Evolutionary conservation across 2,329 filamentous ascomycete genomes (phyloP).

Genomic region (Aspergillus luchuensis): DNA sequence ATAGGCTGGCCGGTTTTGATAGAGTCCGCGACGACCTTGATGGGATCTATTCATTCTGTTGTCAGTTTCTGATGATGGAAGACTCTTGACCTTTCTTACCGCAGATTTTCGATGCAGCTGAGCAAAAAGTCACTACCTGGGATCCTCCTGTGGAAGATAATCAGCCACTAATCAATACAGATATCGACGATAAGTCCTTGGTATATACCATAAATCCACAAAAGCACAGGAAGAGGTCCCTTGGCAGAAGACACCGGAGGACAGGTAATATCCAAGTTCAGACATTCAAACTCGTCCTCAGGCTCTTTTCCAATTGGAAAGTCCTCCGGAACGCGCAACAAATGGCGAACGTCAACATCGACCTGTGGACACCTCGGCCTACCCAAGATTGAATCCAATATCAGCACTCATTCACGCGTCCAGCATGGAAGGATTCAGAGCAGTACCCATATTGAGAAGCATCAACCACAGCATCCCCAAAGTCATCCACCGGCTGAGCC

Average conservation of each 20-base stretch:
- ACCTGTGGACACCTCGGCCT: conserved; percentile 49
- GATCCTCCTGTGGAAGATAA: conserved; percentile 37
- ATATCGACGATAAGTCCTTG: too few species aligned
- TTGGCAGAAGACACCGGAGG: conserved; percentile 17
- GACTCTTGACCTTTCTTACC: conserved; percentile 29
- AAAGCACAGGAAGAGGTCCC: conserved; percentile 40
- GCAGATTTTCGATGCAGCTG: conserved; percentile 45
- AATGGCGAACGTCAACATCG: conserved; percentile 45
- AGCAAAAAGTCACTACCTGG: conserved; percentile 50
- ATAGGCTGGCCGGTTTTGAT: conserved; percentile 38
- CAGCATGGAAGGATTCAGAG: too few species aligned
- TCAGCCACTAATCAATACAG: too few species aligned
- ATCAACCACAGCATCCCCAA: conserved; percentile 35
- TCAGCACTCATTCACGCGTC: neutral
- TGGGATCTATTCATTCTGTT: conserved; percentile 32
- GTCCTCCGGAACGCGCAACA: conserved; percentile 47
- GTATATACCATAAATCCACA: conserved; percentile 50
- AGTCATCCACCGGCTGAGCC: conserved; percentile 26
- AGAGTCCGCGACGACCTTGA: conserved; percentile 41
- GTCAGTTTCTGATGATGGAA: neutral
- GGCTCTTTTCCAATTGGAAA: conserved; percentile 31
- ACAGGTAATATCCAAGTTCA: conserved; percentile 47
- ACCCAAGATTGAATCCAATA: neutral
- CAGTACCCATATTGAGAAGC: conserved; percentile 37
- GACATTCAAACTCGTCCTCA: conserved; percentile 48